Evolutionary conservation across 2,329 filamentous ascomycete species (phyloP).

Genomic region (Plectosphaerella cucumerina): DNA sequence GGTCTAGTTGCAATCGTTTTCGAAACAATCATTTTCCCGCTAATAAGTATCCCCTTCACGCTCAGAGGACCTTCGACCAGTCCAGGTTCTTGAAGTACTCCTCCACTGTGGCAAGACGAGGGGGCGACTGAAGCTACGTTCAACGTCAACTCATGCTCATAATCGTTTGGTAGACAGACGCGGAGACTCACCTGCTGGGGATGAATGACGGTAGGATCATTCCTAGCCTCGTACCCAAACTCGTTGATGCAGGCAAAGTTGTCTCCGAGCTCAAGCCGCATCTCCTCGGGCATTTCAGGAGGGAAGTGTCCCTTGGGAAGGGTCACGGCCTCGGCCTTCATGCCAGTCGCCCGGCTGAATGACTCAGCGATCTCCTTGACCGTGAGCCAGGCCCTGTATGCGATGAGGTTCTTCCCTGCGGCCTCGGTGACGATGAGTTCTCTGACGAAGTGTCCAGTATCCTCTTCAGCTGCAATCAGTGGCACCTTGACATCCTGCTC

Average conservation of each 20-base stretch:
- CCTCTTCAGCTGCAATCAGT: conserved; percentile 18
- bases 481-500: conserved; percentile 14
- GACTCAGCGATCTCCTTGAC: conserved; percentile 10
- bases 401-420: conserved; percentile 16
- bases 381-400: conserved; percentile 17
- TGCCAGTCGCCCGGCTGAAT: conserved; percentile 13
- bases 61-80: conserved; percentile 3
- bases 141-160: neutral
- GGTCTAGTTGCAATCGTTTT: too few species aligned
- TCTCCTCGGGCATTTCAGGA: conserved; percentile 1
- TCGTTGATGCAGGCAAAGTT: conserved; percentile 9
- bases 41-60: too few species aligned
- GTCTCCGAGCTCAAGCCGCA: conserved; percentile 6
- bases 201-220: conserved; percentile 9
- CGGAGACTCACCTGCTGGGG: conserved; percentile 10
- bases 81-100: conserved; percentile 10
- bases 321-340: conserved; percentile 5
- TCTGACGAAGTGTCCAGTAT: conserved; percentile 17
- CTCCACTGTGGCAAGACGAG: conserved; percentile 5
- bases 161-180: neutral
- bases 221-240: conserved; percentile 13
- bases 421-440: conserved; percentile 14
- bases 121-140: conserved; percentile 2
- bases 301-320: conserved; percentile 1
- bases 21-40: too few species aligned